These are phyloP conservation scores for Fomitopsis betulina DNA, from an alignment of 1,284 basidiomycete species.

Conservation along the genomic window DNA sequence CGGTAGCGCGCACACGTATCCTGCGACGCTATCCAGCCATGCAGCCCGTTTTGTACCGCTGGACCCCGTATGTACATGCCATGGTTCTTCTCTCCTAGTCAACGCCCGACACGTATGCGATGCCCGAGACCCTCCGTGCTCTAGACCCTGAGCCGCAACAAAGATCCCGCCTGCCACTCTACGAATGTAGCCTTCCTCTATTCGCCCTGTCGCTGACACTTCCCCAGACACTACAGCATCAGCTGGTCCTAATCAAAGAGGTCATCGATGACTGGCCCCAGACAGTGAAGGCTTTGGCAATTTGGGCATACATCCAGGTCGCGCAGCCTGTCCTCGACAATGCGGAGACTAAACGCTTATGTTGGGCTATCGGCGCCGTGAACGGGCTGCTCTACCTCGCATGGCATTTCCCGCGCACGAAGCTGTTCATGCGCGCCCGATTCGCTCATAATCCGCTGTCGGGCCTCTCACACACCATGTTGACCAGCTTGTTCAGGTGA, in stretches of 20 bases:
- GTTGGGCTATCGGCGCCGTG: slow-evolving; percentile 64
- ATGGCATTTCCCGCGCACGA: slow-evolving; percentile 64
- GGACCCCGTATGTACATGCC: too few species aligned
- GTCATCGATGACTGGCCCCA: slow-evolving; percentile 33
- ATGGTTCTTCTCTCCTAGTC: too few species aligned
- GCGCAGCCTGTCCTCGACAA: slow-evolving; percentile 62
- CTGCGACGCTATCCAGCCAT: slow-evolving; percentile 25
- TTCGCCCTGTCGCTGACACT: slow-evolving; percentile 21
- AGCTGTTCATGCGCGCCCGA: slow-evolving; percentile 48
- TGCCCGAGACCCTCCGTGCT: too few species aligned
- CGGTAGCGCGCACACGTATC: slow-evolving; percentile 25
- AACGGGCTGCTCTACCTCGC: slow-evolving; percentile 67
- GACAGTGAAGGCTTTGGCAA: slow-evolving; percentile 36
- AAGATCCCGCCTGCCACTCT: too few species aligned
- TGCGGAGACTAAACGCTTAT: slow-evolving; percentile 63
- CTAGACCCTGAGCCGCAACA: too few species aligned
- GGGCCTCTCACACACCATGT: slow-evolving; percentile 58
- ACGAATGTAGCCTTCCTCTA: slow-evolving; percentile 4
- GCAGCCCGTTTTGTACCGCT: too few species aligned
- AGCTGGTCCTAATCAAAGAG: slow-evolving; percentile 1
- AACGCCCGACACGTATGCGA: too few species aligned
- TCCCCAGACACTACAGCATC: slow-evolving; percentile 21
- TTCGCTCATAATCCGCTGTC: slow-evolving; percentile 70
- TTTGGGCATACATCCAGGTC: slow-evolving; percentile 43
- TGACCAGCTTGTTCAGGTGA: slow-evolving; percentile 73